Base-by-base conservation (phyloP, 768 basidiomycete species). In the Russula foetens region DNA sequence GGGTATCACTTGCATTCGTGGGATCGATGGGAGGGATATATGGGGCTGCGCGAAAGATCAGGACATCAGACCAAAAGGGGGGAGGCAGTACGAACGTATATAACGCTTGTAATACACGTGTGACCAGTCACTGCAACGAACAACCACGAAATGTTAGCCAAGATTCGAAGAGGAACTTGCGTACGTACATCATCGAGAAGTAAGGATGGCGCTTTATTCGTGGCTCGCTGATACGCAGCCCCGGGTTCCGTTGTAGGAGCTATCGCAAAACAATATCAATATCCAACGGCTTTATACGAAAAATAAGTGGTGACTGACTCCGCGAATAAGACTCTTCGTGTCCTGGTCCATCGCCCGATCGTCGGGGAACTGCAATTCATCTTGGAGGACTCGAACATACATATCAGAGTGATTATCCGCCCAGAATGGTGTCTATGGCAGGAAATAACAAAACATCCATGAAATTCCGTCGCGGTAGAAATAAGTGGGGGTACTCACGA, bases 31-130 rank as follows among this genome's bases (percentile, higher is more conserved):
- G 88, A 17, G 92, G 92, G 69, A 93, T 92, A 79, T 94, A 93
- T 45, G 92, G 92, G 75, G 93, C 90, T 92, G 66, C 28, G 62
- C 19, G 58, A 47, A 47, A 56, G 26, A 65, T 58, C 54, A 65
- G 67, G 14, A 51, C 5, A 45, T 56, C 45, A 58, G 26, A 41
- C 28, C 45, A 19, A 49, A 65, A 29, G 9, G 7, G 51, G 44
- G 54, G 31, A 43, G 54, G 50, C 70, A 62, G n/a, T 67, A 81
- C 80, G 78, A 76, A 85, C 88, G 92, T 77, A 90, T 94, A 78
- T 92, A 93, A 65, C 88, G 89, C 76, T 94, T 94, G 74, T 90
- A 88, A 75, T 90, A 92, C 70, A 96, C 91, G 76, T 93, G 91
- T 54, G 87, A 84, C 92, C 92, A 94, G 74, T 93, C 91, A 75